Percentiles rank a stretch among this genome's conserved stretches.
phyloP scores from a whole-genome alignment of 2,329 filamentous ascomycete species.

The Alternaria arbusti region DNA sequence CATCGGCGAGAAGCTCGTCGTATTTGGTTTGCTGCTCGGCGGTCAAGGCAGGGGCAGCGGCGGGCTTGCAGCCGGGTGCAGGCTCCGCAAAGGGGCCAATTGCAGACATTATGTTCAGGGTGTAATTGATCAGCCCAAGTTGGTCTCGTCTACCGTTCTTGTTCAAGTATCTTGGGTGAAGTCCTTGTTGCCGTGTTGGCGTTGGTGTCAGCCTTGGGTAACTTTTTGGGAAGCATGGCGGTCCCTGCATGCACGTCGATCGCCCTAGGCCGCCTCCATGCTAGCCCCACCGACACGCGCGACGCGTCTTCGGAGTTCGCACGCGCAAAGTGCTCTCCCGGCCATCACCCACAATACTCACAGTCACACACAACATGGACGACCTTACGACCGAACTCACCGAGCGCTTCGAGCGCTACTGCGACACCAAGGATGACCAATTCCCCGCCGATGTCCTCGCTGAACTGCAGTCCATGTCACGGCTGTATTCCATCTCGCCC shows the following conservation, averaged over 20 bases:
- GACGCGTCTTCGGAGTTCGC: slow-evolving; percentile 34
- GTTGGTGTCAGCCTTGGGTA: slow-evolving; percentile 1
- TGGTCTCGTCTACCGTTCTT: background rate
- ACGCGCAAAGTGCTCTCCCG: slow-evolving; percentile 16
- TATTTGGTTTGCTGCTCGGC: slow-evolving; percentile 84
- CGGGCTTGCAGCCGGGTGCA: slow-evolving; percentile 62
- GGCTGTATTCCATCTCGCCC: slow-evolving; percentile 77
- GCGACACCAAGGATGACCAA: slow-evolving; percentile 54
- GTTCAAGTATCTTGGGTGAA: background rate
- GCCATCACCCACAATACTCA: slow-evolving; percentile 8
- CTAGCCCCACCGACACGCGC: slow-evolving; percentile 32
- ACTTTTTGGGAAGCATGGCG: slow-evolving; percentile 20
- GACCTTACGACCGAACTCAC: slow-evolving; percentile 61
- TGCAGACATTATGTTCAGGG: slow-evolving; percentile 26
- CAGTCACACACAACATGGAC: slow-evolving; percentile 51
- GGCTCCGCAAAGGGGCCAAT: slow-evolving; percentile 45
- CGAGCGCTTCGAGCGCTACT: slow-evolving; percentile 68
- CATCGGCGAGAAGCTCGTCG: slow-evolving; percentile 72
- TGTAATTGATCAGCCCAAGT: background rate
- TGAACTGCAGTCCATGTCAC: slow-evolving; percentile 85
- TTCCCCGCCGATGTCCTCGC: slow-evolving; percentile 78
- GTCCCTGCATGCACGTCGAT: slow-evolving; percentile 22
- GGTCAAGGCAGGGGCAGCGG: slow-evolving; percentile 66
- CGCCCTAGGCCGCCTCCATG: slow-evolving; percentile 20
- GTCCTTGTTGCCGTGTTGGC: slow-evolving; percentile 1